Evolutionary conservation across 352 stramenopile genomes (phyloP), one percentile per base, ranked within the genome.

Genomic region (Globisporangium barbulae): DNA sequence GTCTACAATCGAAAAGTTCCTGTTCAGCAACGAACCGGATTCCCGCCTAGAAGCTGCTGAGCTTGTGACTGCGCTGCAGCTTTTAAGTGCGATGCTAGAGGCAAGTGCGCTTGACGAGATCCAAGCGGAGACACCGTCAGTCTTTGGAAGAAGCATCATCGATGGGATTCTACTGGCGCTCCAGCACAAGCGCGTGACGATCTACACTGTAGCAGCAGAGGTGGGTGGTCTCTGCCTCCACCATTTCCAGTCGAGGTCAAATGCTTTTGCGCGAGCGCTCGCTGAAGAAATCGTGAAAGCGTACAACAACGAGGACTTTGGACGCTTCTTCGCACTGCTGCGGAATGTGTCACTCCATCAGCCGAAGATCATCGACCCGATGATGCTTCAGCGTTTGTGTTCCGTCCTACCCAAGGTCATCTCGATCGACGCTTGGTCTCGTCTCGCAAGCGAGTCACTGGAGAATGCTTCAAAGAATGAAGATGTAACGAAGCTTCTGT

Each of bases 301-400:
- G 31, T 91, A 87, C 58, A 85, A 76, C 37, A 64, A 76, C 6
- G 84, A 93, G 69, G 80, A 93, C 44, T 88, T 78, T 61, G 78
- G 74, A 3, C 75, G 73, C n/a, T 91, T 93, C 52, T 60, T 93
- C 37, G 67, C 73, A 19, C 52, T 93, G 21, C 41, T 91, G 52
- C 74, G 81, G 58, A 91, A 83, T 68, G 72, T 84, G 33, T 87
- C 78, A 21, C 62, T 90, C 21, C 78, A 94, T 57, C 56, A 85
- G 6, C 62, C 78, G 12, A 54, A 67, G 56, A 71, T 90, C 17
- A 68, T 94, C 9, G 80, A 91, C 48, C 74, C 72, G 3, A 69
- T 78, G n/a, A 92, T 91, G 84, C 69, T 94, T 13, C 73, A 91
- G 44, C 79, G 83, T 2, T 25, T 94, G 21, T 78, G 79, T 4